Base-by-base conservation (phyloP, 352 stramenopile species). In the Phytophthora brassicae region DNA sequence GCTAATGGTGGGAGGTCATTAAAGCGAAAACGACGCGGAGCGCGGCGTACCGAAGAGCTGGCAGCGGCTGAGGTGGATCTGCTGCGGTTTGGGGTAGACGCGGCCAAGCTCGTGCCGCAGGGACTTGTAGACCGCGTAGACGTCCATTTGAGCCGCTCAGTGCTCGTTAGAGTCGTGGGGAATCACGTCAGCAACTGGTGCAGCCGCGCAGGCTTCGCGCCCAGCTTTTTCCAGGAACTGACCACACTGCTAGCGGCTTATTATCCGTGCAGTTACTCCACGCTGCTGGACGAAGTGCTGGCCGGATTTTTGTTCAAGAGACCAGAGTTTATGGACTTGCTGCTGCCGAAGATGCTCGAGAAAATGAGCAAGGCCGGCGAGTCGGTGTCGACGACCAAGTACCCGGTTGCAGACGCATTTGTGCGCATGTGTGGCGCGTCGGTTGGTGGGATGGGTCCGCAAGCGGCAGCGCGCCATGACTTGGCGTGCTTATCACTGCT, bases 91-190 rank as follows among this genome's bases (percentile, higher is more conserved):
- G 79, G 80, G n/a, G 81, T 94, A 6, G 83, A 94, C 52, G 63
- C 67, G 23, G 68, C 79, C 39, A 92, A 91, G 53, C 72, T 95
- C 16, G 81, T 95, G 11, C 87, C 87, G 0, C 85, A 93, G 33
- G 87, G 87, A 13, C 82, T 95, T 23, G 86, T 92, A 2, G 85
- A 95, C 44, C 80, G 81, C n/a, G 81, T 95, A 22, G 87, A 95
- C 51, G 61, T 65, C 1, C 71, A 80, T 53, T 77, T 93, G 58
- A 79, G 70, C 36, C 74, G 68, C 43, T 54, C 66, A n/a, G 75
- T 86, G 22, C 64, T 88, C 11, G 46, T 52, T 2, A 70, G 67
- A 36, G 60, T 93, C 12, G 81, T 94, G 17, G 58, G 52, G 9
- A 84, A 72, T 33, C 87, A 95, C 51, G 81, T 92, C 1, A 67